Evolutionary conservation across 495 filamentous ascomycete species (phyloP), one percentile per base, ranked within the genome.

Genomic region (Xanthoparmelia taractica): DNA sequence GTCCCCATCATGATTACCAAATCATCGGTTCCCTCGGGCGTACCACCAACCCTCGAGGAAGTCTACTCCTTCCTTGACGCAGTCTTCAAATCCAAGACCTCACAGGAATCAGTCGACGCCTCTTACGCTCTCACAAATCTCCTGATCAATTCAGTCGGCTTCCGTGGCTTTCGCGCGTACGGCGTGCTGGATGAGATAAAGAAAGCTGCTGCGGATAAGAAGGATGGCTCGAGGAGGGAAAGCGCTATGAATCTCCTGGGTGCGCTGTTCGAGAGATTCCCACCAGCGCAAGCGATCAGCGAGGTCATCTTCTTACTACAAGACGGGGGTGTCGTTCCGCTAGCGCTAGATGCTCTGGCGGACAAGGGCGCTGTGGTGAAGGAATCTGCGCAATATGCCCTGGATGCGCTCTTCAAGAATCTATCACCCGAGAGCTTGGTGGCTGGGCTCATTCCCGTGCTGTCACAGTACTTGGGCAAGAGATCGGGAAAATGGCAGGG

Each of bases 221-320:
- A 98, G 80, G 92, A 87, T 77, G 88, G 88, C 10, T 79, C 85
- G 60, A 84, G 82, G 66, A 83, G 95, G 63, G 94, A 97, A 75
- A 91, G 94, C 71, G 89, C 93, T 57, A 95, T 97, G 85, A 92
- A 96, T 70, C 87, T 96, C 59, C 82, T 97, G 52, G 95, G 94
- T 59, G 94, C 94, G 60, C 72, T 99, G 20, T 92, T 96, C 69
- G 94, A 99, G 77, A 85, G 85, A 23, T 88, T 97, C 72, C 90
- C 92, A 29, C 80, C 81, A 15, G 83, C 85, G 57, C 88, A 93
- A 67, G 87, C 84, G 25, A 75, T 91, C 59, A 91, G 84, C 73
- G 95, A 97, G 74, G 82, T 88, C 33, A 74, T 90, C 31, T 88
- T 97, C 69, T 76, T 97, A 29, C 68, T 91, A 18, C 85, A 94